Percentiles rank a stretch among this genome's conserved stretches.
phyloP scores from a whole-genome alignment of 148 eudicot species.

The Limonium bicolor region DNA sequence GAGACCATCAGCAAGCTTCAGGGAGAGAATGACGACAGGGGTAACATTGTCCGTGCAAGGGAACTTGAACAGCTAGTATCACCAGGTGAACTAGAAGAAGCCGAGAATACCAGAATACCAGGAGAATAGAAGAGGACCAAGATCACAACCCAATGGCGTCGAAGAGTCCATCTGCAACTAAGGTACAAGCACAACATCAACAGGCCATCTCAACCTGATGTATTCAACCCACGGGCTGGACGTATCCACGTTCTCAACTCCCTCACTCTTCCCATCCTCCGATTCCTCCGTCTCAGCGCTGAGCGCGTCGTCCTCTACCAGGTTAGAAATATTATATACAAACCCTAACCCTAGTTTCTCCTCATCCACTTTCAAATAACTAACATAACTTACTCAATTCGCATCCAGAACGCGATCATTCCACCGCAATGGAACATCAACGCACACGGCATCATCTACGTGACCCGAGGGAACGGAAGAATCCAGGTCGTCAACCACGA shows the following conservation, averaged over 20 bases:
- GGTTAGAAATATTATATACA: conserved; percentile 9
- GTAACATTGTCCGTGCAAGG: conserved; percentile 30
- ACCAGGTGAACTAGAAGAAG: conserved; percentile 18
- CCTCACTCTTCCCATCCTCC: conserved; percentile 39
- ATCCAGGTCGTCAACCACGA: conserved; percentile 27
- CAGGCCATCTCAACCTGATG: conserved; percentile 21
- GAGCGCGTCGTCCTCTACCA: conserved; percentile 33
- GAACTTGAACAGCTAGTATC: conserved; percentile 9
- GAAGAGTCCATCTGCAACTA: conserved; percentile 30
- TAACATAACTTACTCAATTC: background rate
- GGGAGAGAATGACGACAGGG: conserved; percentile 27
- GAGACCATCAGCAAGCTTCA: conserved; percentile 19
- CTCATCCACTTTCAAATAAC: background rate
- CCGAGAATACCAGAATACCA: background rate
- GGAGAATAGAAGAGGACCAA: background rate
- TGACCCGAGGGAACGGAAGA: conserved; percentile 28
- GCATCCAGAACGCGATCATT: conserved; percentile 29
- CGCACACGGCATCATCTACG: conserved; percentile 36
- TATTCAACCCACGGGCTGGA: conserved; percentile 41
- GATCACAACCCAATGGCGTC: conserved; percentile 9
- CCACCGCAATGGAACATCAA: conserved; percentile 49
- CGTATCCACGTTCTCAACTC: conserved; percentile 29
- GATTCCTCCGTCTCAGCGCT: conserved; percentile 32
- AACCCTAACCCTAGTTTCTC: background rate
- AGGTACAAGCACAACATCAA: conserved; percentile 20